These are phyloP conservation scores for Picea glauca DNA, from an alignment of 75 land plant genomes.

Conservation along the genomic window DNA sequence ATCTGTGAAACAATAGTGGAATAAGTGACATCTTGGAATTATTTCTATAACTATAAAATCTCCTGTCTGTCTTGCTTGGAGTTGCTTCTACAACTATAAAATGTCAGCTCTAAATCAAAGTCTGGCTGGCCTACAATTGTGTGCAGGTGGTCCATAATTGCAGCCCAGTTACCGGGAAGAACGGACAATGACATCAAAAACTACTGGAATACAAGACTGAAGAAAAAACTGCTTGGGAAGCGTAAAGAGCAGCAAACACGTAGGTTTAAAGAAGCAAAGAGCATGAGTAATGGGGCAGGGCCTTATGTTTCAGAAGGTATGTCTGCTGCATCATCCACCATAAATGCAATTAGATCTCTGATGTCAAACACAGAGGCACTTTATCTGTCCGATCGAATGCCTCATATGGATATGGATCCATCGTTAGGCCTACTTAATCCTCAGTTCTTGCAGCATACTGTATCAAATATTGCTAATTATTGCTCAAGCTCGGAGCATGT, in stretches of 20 bases:
- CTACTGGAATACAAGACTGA: slow-evolving; percentile 15
- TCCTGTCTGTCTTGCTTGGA: neutral
- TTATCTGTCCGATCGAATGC: neutral
- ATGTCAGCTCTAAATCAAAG: too few relatives aligned
- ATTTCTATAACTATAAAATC: neutral
- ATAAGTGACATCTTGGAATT: too few relatives aligned
- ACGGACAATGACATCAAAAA: slow-evolving; percentile 16
- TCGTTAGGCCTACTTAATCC: neutral
- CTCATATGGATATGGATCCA: slow-evolving; percentile 9
- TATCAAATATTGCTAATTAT: neutral
- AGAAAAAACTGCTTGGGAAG: slow-evolving; percentile 12
- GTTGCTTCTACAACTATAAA: too few relatives aligned
- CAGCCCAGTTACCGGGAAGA: slow-evolving; percentile 15
- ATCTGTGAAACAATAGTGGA: too few relatives aligned
- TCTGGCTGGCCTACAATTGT: neutral
- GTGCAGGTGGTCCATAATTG: slow-evolving; percentile 16
- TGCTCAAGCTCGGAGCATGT: neutral
- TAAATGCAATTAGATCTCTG: slow-evolving; percentile 4
- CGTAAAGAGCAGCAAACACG: slow-evolving; percentile 7
- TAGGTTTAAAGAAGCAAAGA: slow-evolving; percentile 9
- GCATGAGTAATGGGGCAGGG: neutral
- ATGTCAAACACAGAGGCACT: slow-evolving; percentile 2
- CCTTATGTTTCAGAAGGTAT: slow-evolving; percentile 8
- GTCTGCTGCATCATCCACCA: slow-evolving; percentile 7
- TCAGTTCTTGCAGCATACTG: neutral